Conservation (phyloP, 768 basidiomycete genomes). For the Piloderma croceum region DNA sequence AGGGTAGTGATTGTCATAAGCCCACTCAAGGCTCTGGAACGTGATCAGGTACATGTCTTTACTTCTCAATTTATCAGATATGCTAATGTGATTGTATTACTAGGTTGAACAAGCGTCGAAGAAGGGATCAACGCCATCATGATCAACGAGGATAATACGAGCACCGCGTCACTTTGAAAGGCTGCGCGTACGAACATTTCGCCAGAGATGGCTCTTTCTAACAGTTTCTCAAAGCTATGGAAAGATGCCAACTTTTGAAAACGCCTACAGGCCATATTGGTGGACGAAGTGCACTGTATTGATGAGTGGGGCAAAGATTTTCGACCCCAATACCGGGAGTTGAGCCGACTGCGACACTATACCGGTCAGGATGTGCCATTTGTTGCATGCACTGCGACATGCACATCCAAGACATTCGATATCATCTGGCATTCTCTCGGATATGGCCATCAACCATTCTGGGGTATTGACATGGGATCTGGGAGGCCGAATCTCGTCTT, state of each 20-base stretch:
- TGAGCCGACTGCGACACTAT: constrained; percentile 16
- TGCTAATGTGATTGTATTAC: not conserved
- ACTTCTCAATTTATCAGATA: not conserved
- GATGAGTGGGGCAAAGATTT: constrained; percentile 29
- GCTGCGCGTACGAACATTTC: constrained; percentile 14
- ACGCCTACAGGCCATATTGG: constrained; percentile 18
- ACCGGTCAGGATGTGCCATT: constrained; percentile 25
- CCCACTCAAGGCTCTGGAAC: constrained; percentile 26
- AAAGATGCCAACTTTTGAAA: constrained; percentile 21
- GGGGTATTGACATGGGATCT: constrained; percentile 26
- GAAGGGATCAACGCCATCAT: constrained; percentile 22
- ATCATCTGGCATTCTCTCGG: constrained; percentile 20
- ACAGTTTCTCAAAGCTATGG: constrained; percentile 24
- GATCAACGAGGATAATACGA: constrained; percentile 25
- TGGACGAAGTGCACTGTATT: constrained; percentile 32
- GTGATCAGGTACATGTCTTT: constrained; percentile 21
- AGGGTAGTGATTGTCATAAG: constrained; percentile 20
- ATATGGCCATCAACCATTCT: constrained; percentile 27
- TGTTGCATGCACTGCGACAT: constrained; percentile 24
- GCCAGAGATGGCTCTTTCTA: constrained; percentile 23
- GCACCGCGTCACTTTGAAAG: constrained; percentile 12
- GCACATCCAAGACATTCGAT: constrained; percentile 20
- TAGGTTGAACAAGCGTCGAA: constrained; percentile 16
- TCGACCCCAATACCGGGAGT: constrained; percentile 19
- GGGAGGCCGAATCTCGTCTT: constrained; percentile 23